Base-by-base conservation (phyloP, 2,329 filamentous ascomycete species). In the Ophiostoma australiae region DNA sequence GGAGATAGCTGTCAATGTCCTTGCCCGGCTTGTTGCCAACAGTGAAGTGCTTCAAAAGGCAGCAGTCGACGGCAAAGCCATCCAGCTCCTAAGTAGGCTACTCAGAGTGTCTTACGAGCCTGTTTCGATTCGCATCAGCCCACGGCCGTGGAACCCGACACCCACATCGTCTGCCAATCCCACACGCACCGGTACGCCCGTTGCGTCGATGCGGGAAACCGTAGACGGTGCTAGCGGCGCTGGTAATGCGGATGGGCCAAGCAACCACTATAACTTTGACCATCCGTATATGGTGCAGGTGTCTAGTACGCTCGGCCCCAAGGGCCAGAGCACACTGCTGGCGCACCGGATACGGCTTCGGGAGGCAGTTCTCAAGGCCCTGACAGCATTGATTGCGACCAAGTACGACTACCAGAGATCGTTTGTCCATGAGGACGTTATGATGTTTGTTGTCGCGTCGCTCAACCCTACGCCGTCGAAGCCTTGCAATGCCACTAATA, bases 341-440 rank as follows among this genome's bases (percentile, higher is more conserved):
- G 87, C 79, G 74, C 92, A 97, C 78, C 88, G 89, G 33, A 89
- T 94, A 79, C 90, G 85, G 75, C 86, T 93, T 74, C 88, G 95
- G 70, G 91, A 94, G 79, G 90, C 87, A 68, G 87, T 89, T 1
- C 81, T 98, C 23, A 89, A 90, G 76, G 93, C 93, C 1, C 82
- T 98, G 71, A 91, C 91, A n/a, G 90, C 93, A 2, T 83, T 98
- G 69, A 88, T 91, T 1, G 88, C 91, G 2, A 90, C 90, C 75
- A 93, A 93, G 76, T 93, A 98, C 75, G 88, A 91, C 33, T 92
- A 94, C 77, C 86, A 94, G 63, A 97, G 96, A 77, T 85, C 86
- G 0, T 86, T 98, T 67, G 91, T 95, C 69, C 90, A 94, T 33
- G 88, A 92, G 75, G 92, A 93, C n/a, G 87, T 91, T 68, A 85